These are phyloP conservation scores for Cucurbita argyrosperma DNA, from an alignment of 306 rosid genomes.

Conservation along the genomic window DNA sequence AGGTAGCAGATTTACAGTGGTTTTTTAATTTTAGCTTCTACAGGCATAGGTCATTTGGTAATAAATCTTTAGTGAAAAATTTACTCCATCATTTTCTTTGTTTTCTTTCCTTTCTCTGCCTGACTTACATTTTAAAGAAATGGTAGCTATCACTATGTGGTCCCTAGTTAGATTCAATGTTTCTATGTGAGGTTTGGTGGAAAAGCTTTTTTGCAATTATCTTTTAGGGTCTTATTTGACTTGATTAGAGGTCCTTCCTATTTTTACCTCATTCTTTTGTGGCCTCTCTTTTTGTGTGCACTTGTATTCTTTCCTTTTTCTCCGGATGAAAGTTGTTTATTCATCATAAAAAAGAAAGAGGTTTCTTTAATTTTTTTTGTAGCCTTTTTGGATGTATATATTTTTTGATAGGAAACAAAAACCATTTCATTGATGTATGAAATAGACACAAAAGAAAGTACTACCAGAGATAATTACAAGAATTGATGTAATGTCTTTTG, in stretches of 20 bases:
- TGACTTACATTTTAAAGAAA: neutral
- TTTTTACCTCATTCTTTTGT: too few species aligned
- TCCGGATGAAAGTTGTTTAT: too few species aligned
- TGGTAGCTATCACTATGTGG: neutral
- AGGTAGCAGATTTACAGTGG: conserved; percentile 27
- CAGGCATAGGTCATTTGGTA: neutral
- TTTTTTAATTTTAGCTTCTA: neutral
- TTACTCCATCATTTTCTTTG: neutral
- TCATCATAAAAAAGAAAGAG: neutral
- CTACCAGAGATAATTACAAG: neutral
- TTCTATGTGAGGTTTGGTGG: neutral
- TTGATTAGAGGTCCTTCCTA: neutral
- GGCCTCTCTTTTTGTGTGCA: neutral
- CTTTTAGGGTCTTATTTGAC: neutral
- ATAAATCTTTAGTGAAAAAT: neutral
- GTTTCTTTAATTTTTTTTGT: neutral
- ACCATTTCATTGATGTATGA: too few species aligned
- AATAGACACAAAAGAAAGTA: too few species aligned
- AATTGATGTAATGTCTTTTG: neutral
- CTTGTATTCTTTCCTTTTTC: too few species aligned
- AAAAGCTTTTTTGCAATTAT: neutral
- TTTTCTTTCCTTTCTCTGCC: neutral
- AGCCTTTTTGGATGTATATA: neutral
- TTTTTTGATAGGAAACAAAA: too few species aligned
- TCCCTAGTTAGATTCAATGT: neutral